Evolutionary conservation across 257 asterid genomes (phyloP), one percentile per base, ranked within the genome.

Genomic region (Lithospermum erythrorhizon): DNA sequence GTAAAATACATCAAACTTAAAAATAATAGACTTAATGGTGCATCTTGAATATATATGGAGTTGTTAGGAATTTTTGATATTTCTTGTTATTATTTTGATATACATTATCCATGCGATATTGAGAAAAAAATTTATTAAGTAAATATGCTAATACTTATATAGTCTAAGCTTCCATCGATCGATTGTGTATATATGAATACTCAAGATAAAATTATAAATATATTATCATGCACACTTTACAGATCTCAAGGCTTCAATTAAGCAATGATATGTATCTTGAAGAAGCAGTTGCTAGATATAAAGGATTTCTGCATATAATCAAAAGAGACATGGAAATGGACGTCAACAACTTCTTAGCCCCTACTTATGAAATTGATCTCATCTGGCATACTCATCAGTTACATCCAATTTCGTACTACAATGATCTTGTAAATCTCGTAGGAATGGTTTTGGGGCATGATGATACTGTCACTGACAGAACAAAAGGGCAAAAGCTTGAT

Each of bases 341-440:
- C 73, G 71, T 82, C 30, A 73, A 73, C 68, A 80, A 95, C 81
- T 89, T 93, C 85, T 82, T 90, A 18, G 98, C 89, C 73, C 98
- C 98, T 53, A 93, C 98, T 67, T 89, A 89, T 61, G 98, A 93
- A 75, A 83, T 93, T 58, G 98, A 93, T 68, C 95, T 93, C 49
- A 86, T 93, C 57, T 93, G 98, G 98, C 98, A 93, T 79, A 88
- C 95, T 55, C 98, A 93, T 73, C 98, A 93, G 73, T 69, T 93
- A 55, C 81, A 86, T 81, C 89, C 98, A 30, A 82, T 77, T 59
- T 70, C 89, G 51, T 93, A 93, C 67, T 86, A 94, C 73, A 75
- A 77, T 37, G 96, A 93, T 75, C 96, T 93, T 66, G 24, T 78
- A 20, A 78, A 65, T 57, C 72, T 82, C 68, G 80, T 86, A 85